Percentiles rank a stretch among this genome's conserved stretches.
These are phyloP conservation scores for Ambrosia artemisiifolia DNA, from an alignment of 129 eudicot species.

Conservation along the genomic window DNA sequence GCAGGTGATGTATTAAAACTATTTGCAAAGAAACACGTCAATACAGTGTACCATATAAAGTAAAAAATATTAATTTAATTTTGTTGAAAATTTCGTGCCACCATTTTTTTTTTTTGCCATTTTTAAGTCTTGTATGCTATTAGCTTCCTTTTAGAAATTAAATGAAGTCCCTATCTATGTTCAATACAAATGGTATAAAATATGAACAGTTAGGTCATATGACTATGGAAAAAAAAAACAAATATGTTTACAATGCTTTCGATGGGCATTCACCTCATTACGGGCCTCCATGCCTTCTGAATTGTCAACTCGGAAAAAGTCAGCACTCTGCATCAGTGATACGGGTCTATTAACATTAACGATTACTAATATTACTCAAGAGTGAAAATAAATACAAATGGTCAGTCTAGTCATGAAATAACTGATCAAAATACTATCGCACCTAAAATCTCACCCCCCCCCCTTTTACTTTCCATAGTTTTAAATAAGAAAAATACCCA, in stretches of 20 bases:
- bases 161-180: not conserved
- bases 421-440: not conserved
- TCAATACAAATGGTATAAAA: not conserved
- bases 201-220: not conserved
- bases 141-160: not conserved
- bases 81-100: not conserved
- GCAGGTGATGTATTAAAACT: constrained; percentile 81
- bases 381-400: not conserved
- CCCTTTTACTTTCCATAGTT: constrained; percentile 4
- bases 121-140: not conserved
- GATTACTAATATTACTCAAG: not conserved
- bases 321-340: constrained; percentile 69
- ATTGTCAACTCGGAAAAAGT: constrained; percentile 95
- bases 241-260: not conserved
- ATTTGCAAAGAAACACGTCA: constrained; percentile 59
- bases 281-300: constrained; percentile 98
- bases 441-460: not conserved
- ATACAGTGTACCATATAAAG: constrained; percentile 25
- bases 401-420: not conserved
- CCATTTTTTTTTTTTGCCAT: not conserved
- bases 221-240: not conserved
- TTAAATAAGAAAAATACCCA: not conserved
- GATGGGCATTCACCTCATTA: constrained; percentile 68
- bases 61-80: not conserved
- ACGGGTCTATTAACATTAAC: constrained; percentile 11